Conservation (phyloP, 805 yeast genomes). For the Cyberlindnera nakhonratchasimensis region DNA sequence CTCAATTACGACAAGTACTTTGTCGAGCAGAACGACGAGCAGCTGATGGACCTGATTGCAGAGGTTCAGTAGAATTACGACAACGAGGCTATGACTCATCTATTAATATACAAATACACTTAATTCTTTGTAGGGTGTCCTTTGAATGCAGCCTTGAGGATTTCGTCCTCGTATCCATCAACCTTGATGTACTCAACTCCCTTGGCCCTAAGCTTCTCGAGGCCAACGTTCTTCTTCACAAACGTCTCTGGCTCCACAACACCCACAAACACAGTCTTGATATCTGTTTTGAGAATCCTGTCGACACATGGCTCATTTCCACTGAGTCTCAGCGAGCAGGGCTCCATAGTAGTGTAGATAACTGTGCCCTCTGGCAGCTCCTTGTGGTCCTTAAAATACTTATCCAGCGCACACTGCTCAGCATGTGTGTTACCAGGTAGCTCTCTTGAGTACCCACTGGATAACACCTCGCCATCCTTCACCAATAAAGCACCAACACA, state of each 20-base stretch:
- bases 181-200: constrained; percentile 74
- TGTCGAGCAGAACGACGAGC: constrained; percentile 1
- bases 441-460: constrained; percentile 88
- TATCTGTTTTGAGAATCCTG: constrained; percentile 56
- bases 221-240: constrained; percentile 72
- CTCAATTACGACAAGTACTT: constrained; percentile 1
- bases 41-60: background rate
- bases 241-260: constrained; percentile 88
- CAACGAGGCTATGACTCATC: too few relatives aligned
- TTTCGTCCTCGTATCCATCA: constrained; percentile 76
- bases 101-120: too few relatives aligned
- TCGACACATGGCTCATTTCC: constrained; percentile 90
- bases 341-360: constrained; percentile 95
- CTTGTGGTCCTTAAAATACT: constrained; percentile 45
- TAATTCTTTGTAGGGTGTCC: constrained; percentile 44
- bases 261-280: constrained; percentile 83
- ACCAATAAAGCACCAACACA: constrained; percentile 92
- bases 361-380: constrained; percentile 71
- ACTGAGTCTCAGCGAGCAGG: constrained; percentile 84
- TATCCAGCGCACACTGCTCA: constrained; percentile 88
- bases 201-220: constrained; percentile 44
- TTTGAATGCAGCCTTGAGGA: constrained; percentile 63
- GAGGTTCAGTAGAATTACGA: constrained; percentile 1
- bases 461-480: constrained; percentile 55
- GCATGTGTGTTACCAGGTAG: constrained; percentile 96